Evolutionary conservation across 2,329 filamentous ascomycete species (phyloP).

Genomic region (Phoma sp.): DNA sequence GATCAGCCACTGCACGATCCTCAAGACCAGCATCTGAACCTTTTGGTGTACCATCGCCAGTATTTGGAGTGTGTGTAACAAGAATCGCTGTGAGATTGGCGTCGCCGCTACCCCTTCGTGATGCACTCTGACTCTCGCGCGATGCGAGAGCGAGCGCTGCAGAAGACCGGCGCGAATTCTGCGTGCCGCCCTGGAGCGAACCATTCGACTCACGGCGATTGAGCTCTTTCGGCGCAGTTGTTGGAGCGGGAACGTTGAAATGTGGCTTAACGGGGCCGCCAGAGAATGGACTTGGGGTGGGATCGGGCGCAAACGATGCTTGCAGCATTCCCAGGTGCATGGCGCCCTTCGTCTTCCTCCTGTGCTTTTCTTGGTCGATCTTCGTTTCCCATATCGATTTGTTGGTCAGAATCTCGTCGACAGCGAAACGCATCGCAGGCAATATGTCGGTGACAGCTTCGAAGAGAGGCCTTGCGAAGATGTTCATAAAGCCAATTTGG

Average conservation of each 20-base stretch:
- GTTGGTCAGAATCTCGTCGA: conserved; percentile 81
- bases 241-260: conserved; percentile 14
- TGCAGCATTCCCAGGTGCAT: conserved; percentile 31
- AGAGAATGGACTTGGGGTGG: conserved; percentile 44
- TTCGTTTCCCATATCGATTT: conserved; percentile 73
- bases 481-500: conserved; percentile 94
- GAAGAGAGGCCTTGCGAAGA: conserved; percentile 93
- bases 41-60: conserved; percentile 30
- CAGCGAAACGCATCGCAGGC: conserved; percentile 81
- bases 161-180: conserved; percentile 40
- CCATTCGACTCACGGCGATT: conserved; percentile 37
- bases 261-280: conserved; percentile 27
- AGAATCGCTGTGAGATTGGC: conserved; percentile 49
- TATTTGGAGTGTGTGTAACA: conserved; percentile 46
- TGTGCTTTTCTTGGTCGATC: conserved; percentile 68
- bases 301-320: conserved; percentile 33
- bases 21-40: conserved; percentile 21
- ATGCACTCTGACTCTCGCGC: conserved; percentile 43
- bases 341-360: conserved; percentile 43
- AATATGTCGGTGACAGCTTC: conserved; percentile 85
- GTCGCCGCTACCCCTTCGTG: conserved; percentile 47
- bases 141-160: conserved; percentile 34
- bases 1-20: conserved; percentile 28
- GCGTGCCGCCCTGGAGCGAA: conserved; percentile 27
- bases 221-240: conserved; percentile 23